phyloP scores from a whole-genome alignment of 768 basidiomycete genomes.

The Pholiota conissans region DNA sequence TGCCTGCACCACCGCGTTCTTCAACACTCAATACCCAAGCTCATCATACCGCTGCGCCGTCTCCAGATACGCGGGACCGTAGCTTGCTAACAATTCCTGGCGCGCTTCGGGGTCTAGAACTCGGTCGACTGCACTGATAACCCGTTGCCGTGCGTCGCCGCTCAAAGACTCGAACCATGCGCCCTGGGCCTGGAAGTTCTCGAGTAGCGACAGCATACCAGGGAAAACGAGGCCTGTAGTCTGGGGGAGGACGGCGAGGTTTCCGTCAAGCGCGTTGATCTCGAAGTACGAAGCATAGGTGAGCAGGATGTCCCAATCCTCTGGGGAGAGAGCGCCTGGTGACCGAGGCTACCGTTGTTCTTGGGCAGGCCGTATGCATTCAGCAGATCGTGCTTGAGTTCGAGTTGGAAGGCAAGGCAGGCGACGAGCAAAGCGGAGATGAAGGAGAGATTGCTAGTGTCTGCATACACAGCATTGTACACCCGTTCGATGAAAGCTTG shows the following conservation, averaged over 20 bases:
- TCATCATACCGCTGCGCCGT: constrained; percentile 23
- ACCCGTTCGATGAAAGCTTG: constrained; percentile 24
- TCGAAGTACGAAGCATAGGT: constrained; percentile 40
- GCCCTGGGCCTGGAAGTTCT: constrained; percentile 33
- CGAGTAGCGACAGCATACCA: constrained; percentile 39
- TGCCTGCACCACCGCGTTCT: constrained; percentile 10
- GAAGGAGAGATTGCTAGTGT: constrained; percentile 9
- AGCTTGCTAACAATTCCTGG: constrained; percentile 23
- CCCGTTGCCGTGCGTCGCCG: constrained; percentile 21
- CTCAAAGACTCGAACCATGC: constrained; percentile 31
- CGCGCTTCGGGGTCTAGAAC: constrained; percentile 26
- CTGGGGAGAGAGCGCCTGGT: constrained; percentile 27
- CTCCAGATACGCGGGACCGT: constrained; percentile 32
- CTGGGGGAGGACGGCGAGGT: constrained; percentile 16
- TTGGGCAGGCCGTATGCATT: constrained; percentile 41
- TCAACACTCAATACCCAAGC: constrained; percentile 18
- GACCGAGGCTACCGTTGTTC: constrained; percentile 21
- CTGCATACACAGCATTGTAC: constrained; percentile 13
- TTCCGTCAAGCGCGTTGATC: constrained; percentile 26
- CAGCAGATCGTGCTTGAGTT: constrained; percentile 36
- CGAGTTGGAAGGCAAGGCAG: constrained; percentile 29
- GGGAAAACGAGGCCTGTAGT: constrained; percentile 31
- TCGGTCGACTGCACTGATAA: constrained; percentile 25
- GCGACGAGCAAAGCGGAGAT: constrained; percentile 31
- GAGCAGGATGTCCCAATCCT: constrained; percentile 50